Conservation (phyloP, 768 basidiomycete genomes). For the Dacryopinax primogenitus region DNA sequence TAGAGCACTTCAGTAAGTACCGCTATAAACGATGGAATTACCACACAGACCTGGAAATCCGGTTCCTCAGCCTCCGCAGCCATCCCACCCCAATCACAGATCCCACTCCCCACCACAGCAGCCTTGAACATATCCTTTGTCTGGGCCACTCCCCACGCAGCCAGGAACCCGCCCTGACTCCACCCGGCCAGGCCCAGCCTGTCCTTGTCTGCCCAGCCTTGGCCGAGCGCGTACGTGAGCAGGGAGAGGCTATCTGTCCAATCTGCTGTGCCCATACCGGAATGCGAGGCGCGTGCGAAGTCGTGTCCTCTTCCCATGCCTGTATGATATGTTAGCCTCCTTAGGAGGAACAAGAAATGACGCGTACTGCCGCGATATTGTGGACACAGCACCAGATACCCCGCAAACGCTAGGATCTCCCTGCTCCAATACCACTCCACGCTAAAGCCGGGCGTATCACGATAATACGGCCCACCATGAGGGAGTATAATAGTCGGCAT, state of each 20-base stretch:
- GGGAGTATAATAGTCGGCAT: constrained; percentile 13
- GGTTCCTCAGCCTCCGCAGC: constrained; percentile 12
- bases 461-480: constrained; percentile 16
- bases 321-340: neutral
- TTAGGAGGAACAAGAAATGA: neutral
- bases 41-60: constrained; percentile 11
- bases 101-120: constrained; percentile 13
- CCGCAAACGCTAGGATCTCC: constrained; percentile 9
- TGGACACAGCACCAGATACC: constrained; percentile 13
- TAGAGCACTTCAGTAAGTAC: neutral
- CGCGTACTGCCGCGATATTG: constrained; percentile 16
- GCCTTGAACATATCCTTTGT: constrained; percentile 16
- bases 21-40: no score
- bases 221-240: constrained; percentile 13
- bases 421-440: neutral
- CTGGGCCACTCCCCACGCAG: constrained; percentile 16
- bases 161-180: constrained; percentile 16
- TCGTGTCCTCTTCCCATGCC: constrained; percentile 13
- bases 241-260: constrained; percentile 16
- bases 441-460: constrained; percentile 11
- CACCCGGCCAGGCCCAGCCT: constrained; percentile 15
- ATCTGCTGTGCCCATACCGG: constrained; percentile 14
- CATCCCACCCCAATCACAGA: constrained; percentile 16
- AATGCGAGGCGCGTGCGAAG: constrained; percentile 12
- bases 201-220: constrained; percentile 13